These are phyloP conservation scores for Oryza punctata DNA, from an alignment of 176 grass and related monocot species.

Conservation along the genomic window DNA sequence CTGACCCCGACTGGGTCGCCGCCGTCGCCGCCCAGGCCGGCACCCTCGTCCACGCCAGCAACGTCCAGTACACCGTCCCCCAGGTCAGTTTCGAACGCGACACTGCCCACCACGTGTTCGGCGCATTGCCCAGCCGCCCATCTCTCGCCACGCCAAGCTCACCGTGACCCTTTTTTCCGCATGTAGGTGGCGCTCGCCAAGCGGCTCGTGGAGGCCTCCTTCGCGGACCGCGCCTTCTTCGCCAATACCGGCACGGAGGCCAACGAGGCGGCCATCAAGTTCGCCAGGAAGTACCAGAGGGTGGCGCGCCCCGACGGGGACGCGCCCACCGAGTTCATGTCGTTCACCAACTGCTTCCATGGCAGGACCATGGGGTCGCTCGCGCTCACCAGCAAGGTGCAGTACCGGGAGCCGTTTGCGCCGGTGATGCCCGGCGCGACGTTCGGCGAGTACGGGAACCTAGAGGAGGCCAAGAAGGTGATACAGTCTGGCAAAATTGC, in stretches of 20 bases:
- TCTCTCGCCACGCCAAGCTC: not conserved
- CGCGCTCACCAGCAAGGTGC: slow-evolving; percentile 79
- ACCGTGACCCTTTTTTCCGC: not conserved
- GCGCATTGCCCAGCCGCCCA: slow-evolving; percentile 8
- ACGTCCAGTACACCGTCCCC: slow-evolving; percentile 64
- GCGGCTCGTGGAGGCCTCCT: slow-evolving; percentile 69
- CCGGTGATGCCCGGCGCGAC: slow-evolving; percentile 75
- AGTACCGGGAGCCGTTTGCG: slow-evolving; percentile 71
- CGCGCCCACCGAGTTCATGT: slow-evolving; percentile 55
- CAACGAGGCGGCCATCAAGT: slow-evolving; percentile 98
- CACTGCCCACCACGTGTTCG: slow-evolving; percentile 49
- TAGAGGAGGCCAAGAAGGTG: slow-evolving; percentile 51
- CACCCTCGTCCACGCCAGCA: slow-evolving; percentile 74
- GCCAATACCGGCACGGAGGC: slow-evolving; percentile 86
- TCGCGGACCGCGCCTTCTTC: slow-evolving; percentile 86
- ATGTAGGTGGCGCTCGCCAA: slow-evolving; percentile 69
- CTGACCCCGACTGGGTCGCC: slow-evolving; percentile 52
- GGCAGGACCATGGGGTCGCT: slow-evolving; percentile 83
- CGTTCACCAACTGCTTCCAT: slow-evolving; percentile 84
- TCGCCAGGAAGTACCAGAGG: slow-evolving; percentile 82
- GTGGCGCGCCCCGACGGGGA: slow-evolving; percentile 25
- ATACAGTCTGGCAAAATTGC: slow-evolving; percentile 64
- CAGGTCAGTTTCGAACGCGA: slow-evolving; percentile 42
- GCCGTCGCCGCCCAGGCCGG: slow-evolving; percentile 41
- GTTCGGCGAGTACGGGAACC: slow-evolving; percentile 70